Evolutionary conservation across 2,329 filamentous ascomycete species (phyloP).

Genomic region (Exophiala dermatitidis): DNA sequence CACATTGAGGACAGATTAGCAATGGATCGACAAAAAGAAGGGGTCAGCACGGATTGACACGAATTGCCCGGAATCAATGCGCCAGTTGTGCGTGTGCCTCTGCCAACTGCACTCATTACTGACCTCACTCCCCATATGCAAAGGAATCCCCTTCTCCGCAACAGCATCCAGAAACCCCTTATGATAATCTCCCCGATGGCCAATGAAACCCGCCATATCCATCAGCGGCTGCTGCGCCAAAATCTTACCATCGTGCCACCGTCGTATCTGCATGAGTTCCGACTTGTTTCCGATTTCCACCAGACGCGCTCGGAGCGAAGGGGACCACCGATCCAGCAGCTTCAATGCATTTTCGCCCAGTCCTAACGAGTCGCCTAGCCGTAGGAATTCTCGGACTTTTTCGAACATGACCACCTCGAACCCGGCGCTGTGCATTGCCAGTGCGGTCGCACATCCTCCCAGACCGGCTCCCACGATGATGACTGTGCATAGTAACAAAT

Average conservation of each 20-base stretch:
- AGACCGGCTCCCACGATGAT: constrained; percentile 42
- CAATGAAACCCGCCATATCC: constrained; percentile 49
- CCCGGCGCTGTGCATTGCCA: constrained; percentile 56
- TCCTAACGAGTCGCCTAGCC: constrained; percentile 39
- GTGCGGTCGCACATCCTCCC: constrained; percentile 55
- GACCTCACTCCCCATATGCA: constrained; percentile 36
- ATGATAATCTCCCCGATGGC: constrained; percentile 55
- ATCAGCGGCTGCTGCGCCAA: constrained; percentile 30
- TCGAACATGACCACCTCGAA: constrained; percentile 53
- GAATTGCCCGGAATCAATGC: too few species aligned
- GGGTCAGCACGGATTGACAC: too few species aligned
- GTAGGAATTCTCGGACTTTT: constrained; percentile 37
- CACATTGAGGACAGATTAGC: neutral
- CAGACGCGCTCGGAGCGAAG: constrained; percentile 42
- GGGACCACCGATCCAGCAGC: constrained; percentile 30
- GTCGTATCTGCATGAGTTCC: constrained; percentile 31
- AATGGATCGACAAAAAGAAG: neutral
- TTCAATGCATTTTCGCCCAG: constrained; percentile 28
- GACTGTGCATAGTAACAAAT: constrained; percentile 4
- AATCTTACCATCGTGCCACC: constrained; percentile 33
- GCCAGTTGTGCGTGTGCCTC: too few species aligned
- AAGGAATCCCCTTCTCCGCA: constrained; percentile 29
- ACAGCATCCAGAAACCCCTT: constrained; percentile 52
- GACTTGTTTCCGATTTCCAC: constrained; percentile 41
- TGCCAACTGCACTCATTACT: too few species aligned